Evolutionary conservation across 2,329 filamentous ascomycete genomes (phyloP).

Genomic region (Trichoderma endophyticum): DNA sequence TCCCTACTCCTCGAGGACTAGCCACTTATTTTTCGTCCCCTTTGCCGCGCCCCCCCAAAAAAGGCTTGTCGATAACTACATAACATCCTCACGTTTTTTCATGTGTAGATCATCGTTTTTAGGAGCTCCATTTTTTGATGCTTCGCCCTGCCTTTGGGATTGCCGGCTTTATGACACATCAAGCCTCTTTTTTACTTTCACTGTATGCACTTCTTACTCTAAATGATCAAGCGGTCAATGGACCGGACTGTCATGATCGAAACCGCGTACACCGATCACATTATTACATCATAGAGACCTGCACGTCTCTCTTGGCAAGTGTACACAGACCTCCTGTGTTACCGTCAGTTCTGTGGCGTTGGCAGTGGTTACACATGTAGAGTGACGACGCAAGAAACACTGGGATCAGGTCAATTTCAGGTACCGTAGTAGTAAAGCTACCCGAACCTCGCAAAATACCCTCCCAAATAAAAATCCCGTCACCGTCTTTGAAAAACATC

Average conservation of each 20-base stretch:
- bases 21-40: background rate
- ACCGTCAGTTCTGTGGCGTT: background rate
- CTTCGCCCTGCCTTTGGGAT: background rate
- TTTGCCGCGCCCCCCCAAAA: background rate
- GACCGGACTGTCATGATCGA: background rate
- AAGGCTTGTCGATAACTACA: background rate
- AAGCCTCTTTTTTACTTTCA: background rate
- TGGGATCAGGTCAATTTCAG: background rate
- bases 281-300: background rate
- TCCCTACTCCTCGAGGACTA: background rate
- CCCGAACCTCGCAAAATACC: background rate
- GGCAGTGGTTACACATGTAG: background rate
- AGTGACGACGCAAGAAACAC: background rate
- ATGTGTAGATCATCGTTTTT: background rate
- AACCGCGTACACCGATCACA: background rate
- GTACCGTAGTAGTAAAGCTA: background rate
- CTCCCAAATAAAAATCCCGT: background rate
- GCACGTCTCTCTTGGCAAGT: background rate
- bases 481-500: background rate
- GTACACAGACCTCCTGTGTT: background rate
- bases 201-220: background rate
- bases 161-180: background rate
- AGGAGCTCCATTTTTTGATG: background rate
- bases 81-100: background rate
- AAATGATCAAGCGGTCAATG: background rate